Percentiles rank a stretch among this genome's conserved stretches.
These are phyloP conservation scores for Yamadazyma philogaea DNA, from an alignment of 805 yeast genomes.

Conservation along the genomic window DNA sequence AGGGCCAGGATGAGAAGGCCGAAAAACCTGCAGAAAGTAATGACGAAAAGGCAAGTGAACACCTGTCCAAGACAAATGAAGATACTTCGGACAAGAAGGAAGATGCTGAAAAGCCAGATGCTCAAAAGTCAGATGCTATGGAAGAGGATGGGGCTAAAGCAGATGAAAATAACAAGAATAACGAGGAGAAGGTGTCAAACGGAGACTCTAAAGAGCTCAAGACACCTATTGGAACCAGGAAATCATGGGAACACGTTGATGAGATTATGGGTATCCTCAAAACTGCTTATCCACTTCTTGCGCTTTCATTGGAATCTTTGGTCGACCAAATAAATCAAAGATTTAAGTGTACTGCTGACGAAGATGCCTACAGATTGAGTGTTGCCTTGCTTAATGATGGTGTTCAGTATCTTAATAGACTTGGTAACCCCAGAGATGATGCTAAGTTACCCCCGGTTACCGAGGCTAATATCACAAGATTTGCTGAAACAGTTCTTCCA, in stretches of 20 bases:
- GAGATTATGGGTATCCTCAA: constrained; percentile 93
- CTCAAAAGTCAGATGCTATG: constrained; percentile 6
- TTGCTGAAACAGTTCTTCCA: constrained; percentile 91
- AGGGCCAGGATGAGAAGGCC: constrained; percentile 5
- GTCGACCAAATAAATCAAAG: constrained; percentile 94
- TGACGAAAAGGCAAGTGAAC: constrained; percentile 6
- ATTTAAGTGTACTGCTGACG: constrained; percentile 91
- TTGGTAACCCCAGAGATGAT: constrained; percentile 83
- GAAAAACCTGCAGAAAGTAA: constrained; percentile 7
- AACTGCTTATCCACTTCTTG: constrained; percentile 92
- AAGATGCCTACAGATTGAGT: constrained; percentile 90
- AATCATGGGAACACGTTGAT: constrained; percentile 90
- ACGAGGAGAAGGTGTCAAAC: neutral
- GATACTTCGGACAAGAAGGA: constrained; percentile 2
- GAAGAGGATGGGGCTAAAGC: constrained; percentile 2
- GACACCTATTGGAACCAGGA: constrained; percentile 34
- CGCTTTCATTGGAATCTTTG: constrained; percentile 87
- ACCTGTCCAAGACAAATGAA: neutral
- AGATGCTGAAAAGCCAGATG: constrained; percentile 4
- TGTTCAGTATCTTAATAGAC: constrained; percentile 80
- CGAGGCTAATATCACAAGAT: constrained; percentile 79
- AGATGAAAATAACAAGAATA: constrained; percentile 6
- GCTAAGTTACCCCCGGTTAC: constrained; percentile 88
- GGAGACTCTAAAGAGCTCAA: constrained; percentile 4
- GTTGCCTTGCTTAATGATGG: constrained; percentile 93